Evolutionary conservation across 2,329 filamentous ascomycete genomes (phyloP).

Genomic region (Sporothrix brasiliensis): DNA sequence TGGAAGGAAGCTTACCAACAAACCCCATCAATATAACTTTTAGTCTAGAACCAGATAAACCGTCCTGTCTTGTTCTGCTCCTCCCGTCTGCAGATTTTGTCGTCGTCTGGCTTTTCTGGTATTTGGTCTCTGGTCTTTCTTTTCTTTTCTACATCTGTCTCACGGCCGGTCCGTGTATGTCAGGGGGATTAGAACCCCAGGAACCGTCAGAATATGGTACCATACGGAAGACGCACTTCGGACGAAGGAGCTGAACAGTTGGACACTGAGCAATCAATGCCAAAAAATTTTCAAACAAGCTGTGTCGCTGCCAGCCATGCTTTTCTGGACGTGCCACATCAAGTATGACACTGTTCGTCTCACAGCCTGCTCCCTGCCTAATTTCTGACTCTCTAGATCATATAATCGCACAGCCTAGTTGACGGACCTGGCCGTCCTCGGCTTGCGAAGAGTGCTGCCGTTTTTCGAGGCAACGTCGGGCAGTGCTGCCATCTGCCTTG

Average conservation of each 20-base stretch:
- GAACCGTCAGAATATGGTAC: neutral
- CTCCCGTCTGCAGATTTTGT: neutral
- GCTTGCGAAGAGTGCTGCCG: neutral
- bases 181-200: slow-evolving; percentile 2
- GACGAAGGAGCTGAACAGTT: slow-evolving; percentile 5
- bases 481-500: neutral
- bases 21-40: slow-evolving; percentile 7
- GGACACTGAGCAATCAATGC: slow-evolving; percentile 21
- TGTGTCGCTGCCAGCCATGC: neutral
- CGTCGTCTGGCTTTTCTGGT: neutral
- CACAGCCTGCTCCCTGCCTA: neutral
- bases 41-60: slow-evolving; percentile 21
- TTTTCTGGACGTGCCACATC: neutral
- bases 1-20: slow-evolving; percentile 3
- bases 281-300: slow-evolving; percentile 20
- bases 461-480: neutral
- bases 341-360: neutral
- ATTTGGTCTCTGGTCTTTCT: neutral
- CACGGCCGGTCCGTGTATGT: slow-evolving; percentile 19
- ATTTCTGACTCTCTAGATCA: slow-evolving; percentile 13
- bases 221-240: neutral
- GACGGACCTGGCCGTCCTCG: too few relatives aligned
- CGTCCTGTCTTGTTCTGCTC: neutral
- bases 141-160: neutral
- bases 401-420: neutral